A percentile compares a stretch with the other conserved stretches of the same genome.
Evolutionary conservation across 1,284 basidiomycete species (phyloP).

Genomic region (Athelia psychrophila): DNA sequence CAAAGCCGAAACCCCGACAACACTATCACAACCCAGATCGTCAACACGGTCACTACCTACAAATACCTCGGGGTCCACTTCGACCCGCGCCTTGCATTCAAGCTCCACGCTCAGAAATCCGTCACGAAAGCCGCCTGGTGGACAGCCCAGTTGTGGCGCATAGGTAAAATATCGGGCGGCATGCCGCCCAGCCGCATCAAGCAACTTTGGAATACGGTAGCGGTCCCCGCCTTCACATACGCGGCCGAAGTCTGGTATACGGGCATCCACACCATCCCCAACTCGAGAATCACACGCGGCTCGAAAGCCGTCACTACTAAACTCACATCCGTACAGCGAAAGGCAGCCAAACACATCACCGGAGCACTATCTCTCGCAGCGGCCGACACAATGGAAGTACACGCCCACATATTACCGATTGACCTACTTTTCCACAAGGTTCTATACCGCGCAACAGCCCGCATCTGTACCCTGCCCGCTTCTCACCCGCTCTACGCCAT

Average conservation of each 20-base stretch:
- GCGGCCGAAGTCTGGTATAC: conserved; percentile 21
- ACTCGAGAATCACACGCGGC: background rate
- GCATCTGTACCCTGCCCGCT: conserved; percentile 6
- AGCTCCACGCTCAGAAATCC: conserved; percentile 16
- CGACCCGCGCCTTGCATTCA: conserved; percentile 19
- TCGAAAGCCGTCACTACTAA: conserved; percentile 11
- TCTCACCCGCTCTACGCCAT: conserved; percentile 5
- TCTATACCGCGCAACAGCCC: conserved; percentile 5
- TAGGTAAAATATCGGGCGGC: conserved; percentile 11
- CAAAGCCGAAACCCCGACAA: background rate
- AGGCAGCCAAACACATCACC: conserved; percentile 11
- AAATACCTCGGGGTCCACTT: conserved; percentile 25
- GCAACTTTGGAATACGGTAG: conserved; percentile 19
- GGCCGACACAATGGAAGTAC: conserved; percentile 12
- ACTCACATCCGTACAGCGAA: conserved; percentile 10
- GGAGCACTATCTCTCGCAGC: conserved; percentile 16
- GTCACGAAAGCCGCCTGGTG: conserved; percentile 15
- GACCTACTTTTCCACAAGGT: conserved; percentile 8
- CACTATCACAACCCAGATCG: background rate
- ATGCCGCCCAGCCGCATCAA: conserved; percentile 1
- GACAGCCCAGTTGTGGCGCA: conserved; percentile 11
- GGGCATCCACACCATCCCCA: conserved; percentile 5
- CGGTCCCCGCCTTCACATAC: conserved; percentile 24
- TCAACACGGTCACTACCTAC: conserved; percentile 8
- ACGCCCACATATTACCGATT: conserved; percentile 14